Conservation (phyloP, 1,284 basidiomycete genomes). For the Phellopilus nigrolimitatus region DNA sequence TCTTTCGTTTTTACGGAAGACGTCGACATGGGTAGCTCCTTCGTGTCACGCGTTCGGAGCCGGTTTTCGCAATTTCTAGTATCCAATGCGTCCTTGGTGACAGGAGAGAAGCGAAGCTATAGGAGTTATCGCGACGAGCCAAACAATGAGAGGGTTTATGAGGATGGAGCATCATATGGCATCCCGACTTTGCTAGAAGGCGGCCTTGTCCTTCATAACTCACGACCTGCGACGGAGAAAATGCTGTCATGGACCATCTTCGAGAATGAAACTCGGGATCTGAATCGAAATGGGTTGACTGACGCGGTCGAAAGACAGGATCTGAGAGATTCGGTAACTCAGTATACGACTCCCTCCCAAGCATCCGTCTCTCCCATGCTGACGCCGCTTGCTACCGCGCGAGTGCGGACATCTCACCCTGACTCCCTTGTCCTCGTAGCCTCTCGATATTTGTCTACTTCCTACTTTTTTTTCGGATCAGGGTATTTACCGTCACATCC, state of each 20-base stretch:
- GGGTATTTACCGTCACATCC: conserved; percentile 11
- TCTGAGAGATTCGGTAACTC: not conserved
- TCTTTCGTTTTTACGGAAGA: conserved; percentile 21
- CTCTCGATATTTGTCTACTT: conserved; percentile 7
- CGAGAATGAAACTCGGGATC: not conserved
- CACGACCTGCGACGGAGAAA: conserved; percentile 1
- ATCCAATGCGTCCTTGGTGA: not conserved
- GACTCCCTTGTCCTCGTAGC: conserved; percentile 5
- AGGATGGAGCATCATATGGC: conserved; percentile 7
- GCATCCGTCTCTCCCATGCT: not conserved
- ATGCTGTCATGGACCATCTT: conserved; percentile 7
- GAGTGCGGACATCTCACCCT: not conserved
- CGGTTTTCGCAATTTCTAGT: conserved; percentile 8
- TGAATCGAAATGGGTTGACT: not conserved
- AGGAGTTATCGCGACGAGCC: conserved; percentile 14
- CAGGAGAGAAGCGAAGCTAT: conserved; percentile 17
- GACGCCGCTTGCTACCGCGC: not conserved
- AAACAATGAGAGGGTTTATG: not conserved
- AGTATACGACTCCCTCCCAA: not conserved
- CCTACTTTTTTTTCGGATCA: conserved; percentile 10
- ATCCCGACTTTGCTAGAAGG: conserved; percentile 16
- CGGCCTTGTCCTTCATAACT: not conserved
- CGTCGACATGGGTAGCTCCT: conserved; percentile 19
- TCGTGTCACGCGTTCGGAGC: conserved; percentile 10
- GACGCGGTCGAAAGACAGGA: not conserved